Evolutionary conservation across 192 early-diverging fungal species (phyloP).

Genomic region (Fimicolochytrium jonesii): DNA sequence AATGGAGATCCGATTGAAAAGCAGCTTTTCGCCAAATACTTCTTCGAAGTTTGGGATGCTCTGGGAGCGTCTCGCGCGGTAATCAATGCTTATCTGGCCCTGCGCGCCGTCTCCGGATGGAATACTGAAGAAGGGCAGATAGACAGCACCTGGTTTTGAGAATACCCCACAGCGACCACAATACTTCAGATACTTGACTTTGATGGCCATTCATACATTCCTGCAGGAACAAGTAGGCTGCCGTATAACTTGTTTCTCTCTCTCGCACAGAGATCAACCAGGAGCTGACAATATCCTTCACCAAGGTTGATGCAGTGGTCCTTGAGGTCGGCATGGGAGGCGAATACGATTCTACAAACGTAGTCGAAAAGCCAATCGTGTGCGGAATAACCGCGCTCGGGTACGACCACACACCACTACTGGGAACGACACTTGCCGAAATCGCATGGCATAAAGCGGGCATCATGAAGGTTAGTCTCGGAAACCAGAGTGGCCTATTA

Average conservation of each 20-base stretch:
- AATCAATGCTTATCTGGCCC: too few relatives aligned
- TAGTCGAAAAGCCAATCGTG: conserved; percentile 53
- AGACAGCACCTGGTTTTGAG: too few relatives aligned
- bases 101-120: too few relatives aligned
- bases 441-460: conserved; percentile 81
- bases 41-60: conserved; percentile 78
- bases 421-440: conserved; percentile 66
- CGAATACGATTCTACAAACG: conserved; percentile 81
- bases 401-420: conserved; percentile 65
- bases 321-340: conserved; percentile 86
- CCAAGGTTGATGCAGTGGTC: conserved; percentile 66
- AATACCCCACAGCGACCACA: conserved; percentile 58
- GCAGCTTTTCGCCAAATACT: conserved; percentile 78
- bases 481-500: too few relatives aligned
- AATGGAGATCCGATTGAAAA: conserved; percentile 75
- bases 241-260: too few relatives aligned
- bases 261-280: too few relatives aligned
- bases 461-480: conserved; percentile 57
- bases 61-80: too few relatives aligned
- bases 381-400: conserved; percentile 72
- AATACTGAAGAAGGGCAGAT: too few relatives aligned
- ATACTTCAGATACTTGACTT: conserved; percentile 89
- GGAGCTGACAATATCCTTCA: too few relatives aligned
- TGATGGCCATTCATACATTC: conserved; percentile 88
- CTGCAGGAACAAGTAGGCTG: conserved; percentile 64